phyloP scores from a whole-genome alignment of 352 stramenopile species.

The Phytophthora pini region DNA sequence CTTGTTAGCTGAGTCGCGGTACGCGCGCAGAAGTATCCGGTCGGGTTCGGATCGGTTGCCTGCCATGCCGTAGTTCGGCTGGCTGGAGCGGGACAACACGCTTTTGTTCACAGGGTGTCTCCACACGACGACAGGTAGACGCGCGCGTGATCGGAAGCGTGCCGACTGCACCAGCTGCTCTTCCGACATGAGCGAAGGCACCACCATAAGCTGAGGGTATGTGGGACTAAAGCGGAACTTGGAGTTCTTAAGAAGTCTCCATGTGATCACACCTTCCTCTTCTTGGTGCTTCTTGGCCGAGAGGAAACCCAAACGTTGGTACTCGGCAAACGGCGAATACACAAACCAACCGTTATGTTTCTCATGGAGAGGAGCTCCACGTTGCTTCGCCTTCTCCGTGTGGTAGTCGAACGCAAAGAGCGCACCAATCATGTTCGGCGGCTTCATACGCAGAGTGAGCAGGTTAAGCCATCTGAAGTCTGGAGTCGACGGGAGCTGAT shows the following conservation, averaged over 20 bases:
- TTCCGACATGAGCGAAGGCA: conserved; percentile 94
- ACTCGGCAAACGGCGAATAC: conserved; percentile 84
- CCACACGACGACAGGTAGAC: conserved; percentile 94
- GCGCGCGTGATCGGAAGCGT: conserved; percentile 92
- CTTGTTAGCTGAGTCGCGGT: conserved; percentile 86
- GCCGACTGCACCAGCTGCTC: conserved; percentile 90
- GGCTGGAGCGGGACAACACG: conserved; percentile 93
- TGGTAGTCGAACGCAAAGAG: conserved; percentile 89
- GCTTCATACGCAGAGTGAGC: conserved; percentile 81
- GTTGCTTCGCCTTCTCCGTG: conserved; percentile 65
- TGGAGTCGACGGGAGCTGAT: conserved; percentile 75
- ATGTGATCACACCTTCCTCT: conserved; percentile 60
- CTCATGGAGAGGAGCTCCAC: conserved; percentile 31
- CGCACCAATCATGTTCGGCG: conserved; percentile 71
- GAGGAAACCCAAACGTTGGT: conserved; percentile 85
- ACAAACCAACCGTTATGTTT: conserved; percentile 87
- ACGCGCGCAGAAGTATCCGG: conserved; percentile 87
- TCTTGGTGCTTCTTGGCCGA: conserved; percentile 44
- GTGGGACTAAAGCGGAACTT: conserved; percentile 93
- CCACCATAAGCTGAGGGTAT: conserved; percentile 96
- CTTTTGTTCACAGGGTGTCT: conserved; percentile 91
- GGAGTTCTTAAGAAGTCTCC: conserved; percentile 89
- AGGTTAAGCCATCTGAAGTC: conserved; percentile 85
- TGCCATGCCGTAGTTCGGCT: conserved; percentile 97
- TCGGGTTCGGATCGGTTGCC: conserved; percentile 94